Base-by-base conservation (phyloP, 306 rosid species). In the Senna tora region DNA sequence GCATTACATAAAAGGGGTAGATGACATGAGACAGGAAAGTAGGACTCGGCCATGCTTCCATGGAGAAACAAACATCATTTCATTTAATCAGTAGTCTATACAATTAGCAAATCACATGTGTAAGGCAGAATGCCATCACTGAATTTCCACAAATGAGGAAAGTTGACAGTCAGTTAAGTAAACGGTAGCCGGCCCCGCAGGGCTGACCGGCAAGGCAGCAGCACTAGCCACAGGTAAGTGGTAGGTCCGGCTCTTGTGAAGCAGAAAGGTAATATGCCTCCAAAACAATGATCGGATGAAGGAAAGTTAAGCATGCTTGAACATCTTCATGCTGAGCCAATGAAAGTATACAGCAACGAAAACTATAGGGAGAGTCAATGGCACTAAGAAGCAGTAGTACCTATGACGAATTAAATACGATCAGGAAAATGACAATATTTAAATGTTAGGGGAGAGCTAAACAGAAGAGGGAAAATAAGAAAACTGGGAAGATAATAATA, bases 311-410 rank as follows among this genome's bases (percentile, higher is more conserved):
- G 98, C 97, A 62, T 93, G 93, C 71, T 93, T 90, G 85, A 93
- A 93, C 82, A 93, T 41, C 76, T 93, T 93, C 97, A 93, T 88
- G 85, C 88, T 80, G 63, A 93, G 96, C 98, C 98, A 88, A 74
- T 87, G 96, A 58, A 87, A 88, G 77, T 90, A 93, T 17, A 87
- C 90, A 64, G 93, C 82, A 47, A 88, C 90, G 69, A 90, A 62
- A 28, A 90, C 84, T 30, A 88, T 86, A 33, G 97, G 97, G 9
- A 90, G 82, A 46, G 89, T 93, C 89, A 90, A 77, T 15, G 98
- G 98, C 87, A 88, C 86, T 63, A 93, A 80, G 84, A 93, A 85
- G 90, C 94, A 90, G 61, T 90, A 86, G 65, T 93, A 87, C 91
- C 98, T 88, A 58, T 19, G 10, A 52, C 14, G 52, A 73, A 41